Base-by-base conservation (phyloP, 2,329 filamentous ascomycete species). In the Rosellinia necatrix region DNA sequence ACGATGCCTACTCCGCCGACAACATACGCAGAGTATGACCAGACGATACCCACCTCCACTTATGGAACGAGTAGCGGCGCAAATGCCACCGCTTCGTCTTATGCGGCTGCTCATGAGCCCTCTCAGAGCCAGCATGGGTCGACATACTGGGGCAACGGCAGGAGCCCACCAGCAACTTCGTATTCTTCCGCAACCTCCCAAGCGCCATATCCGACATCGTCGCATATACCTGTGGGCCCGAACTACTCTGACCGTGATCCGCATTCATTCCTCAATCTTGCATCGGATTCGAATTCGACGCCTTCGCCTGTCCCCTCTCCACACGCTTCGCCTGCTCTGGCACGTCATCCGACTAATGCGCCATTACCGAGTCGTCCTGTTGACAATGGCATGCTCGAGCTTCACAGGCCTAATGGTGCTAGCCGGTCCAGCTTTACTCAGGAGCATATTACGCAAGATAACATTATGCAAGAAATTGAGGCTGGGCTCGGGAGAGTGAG, bases 281-380 rank as follows among this genome's bases (percentile, higher is more conserved):
- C 72, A 1, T 75, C 75, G 9, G 76, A 81, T 25, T 80, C 81
- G 6, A 77, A 76, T 57, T 83, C 82, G 3, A 77, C 78, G 29
- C 69, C 74, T 0, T 83, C 82, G 2, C 76, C 78, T 5, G 55
- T 76, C 27, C 73, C 76, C 6, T 80, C 80, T 1, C 76, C 80
- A 3, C 74, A 74, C 42, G 66, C 75, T 21, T 75, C 78, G 5
- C 72, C 77, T 2, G 75, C 79, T n/a, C 68, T 84, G 9, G 76
- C 78, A 56, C 76, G 83, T 48, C 81, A 85, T 55, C 83, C 84
- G 1, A 86, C 84, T 13, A 80, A 85, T 69, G 78, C 84, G 52
- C 79, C 84, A 37, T 71, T 86, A 42, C 81, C 83, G n/a, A 83
- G 74, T 55, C 77, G 80, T 41, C 82, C 78, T 40, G 74, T 76